Percentiles rank a stretch among this genome's conserved stretches.
Evolutionary conservation across 805 yeast genomes (phyloP).

Genomic region (Zygotorulaspora sp.): DNA sequence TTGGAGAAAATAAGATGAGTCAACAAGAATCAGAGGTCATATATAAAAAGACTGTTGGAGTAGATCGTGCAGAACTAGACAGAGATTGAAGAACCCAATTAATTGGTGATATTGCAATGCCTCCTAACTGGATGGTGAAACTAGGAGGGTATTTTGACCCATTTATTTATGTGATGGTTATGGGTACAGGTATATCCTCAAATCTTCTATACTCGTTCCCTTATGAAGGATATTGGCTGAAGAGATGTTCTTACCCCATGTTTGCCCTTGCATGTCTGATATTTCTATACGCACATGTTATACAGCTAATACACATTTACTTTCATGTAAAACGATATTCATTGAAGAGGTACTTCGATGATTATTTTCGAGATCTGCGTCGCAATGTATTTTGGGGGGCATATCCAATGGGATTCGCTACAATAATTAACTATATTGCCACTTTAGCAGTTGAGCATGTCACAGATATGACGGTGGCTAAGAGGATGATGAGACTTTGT

Average conservation of each 20-base stretch:
- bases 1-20: too few relatives aligned
- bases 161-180: slow-evolving; percentile 64
- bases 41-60: too few relatives aligned
- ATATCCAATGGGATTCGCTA: slow-evolving; percentile 71
- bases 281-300: slow-evolving; percentile 40
- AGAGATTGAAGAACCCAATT: too few relatives aligned
- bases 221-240: slow-evolving; percentile 55
- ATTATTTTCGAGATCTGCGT: slow-evolving; percentile 38
- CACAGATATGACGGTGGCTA: slow-evolving; percentile 17
- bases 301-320: slow-evolving; percentile 40
- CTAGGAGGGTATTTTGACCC: slow-evolving; percentile 41
- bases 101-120: slow-evolving; percentile 1
- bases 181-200: slow-evolving; percentile 81
- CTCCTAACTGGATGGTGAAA: slow-evolving; percentile 2
- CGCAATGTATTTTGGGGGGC: slow-evolving; percentile 70
- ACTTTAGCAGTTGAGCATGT: slow-evolving; percentile 37
- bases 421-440: slow-evolving; percentile 56
- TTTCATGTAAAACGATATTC: slow-evolving; percentile 22
- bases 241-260: slow-evolving; percentile 53
- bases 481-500: slow-evolving; percentile 44
- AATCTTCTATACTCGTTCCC: slow-evolving; percentile 62
- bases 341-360: slow-evolving; percentile 27
- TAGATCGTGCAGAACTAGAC: too few relatives aligned
- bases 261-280: slow-evolving; percentile 55
- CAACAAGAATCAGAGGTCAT: too few relatives aligned